phyloP scores from a whole-genome alignment of 73 alveolate species.

The Uronychia binucleata region DNA sequence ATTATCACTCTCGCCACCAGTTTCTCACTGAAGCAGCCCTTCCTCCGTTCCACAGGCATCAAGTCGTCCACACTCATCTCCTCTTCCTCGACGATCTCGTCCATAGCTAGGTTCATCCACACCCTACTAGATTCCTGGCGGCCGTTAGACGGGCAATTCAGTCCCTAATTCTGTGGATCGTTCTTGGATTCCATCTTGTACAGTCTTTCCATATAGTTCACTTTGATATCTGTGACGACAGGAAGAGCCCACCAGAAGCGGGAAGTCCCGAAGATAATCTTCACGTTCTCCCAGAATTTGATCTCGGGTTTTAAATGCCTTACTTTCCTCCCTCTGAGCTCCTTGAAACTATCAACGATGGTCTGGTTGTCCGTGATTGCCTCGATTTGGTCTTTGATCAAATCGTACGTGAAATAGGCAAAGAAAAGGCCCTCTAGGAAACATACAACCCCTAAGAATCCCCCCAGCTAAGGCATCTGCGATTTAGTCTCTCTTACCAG shows the following conservation, averaged over 20 bases:
- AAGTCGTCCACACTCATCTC: background rate
- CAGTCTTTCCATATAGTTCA: constrained; percentile 58
- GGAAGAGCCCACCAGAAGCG: constrained; percentile 62
- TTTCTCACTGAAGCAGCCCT: background rate
- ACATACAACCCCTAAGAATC: constrained; percentile 37
- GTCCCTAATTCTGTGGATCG: background rate
- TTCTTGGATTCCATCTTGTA: constrained; percentile 13
- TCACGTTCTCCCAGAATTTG: constrained; percentile 17
- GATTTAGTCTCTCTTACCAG: background rate
- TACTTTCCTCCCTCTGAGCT: constrained; percentile 36
- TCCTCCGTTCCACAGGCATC: background rate
- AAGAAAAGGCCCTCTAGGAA: constrained; percentile 59
- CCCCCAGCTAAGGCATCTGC: background rate
- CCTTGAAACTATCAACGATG: constrained; percentile 57
- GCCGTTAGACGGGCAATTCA: too few species aligned
- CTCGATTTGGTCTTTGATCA: constrained; percentile 53
- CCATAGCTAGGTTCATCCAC: background rate
- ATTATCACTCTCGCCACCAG: background rate
- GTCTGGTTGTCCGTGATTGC: constrained; percentile 58
- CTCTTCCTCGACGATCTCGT: background rate
- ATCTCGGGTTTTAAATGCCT: too few species aligned
- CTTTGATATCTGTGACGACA: constrained; percentile 29
- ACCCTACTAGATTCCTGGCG: background rate
- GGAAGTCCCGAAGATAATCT: constrained; percentile 32
- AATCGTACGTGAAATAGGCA: constrained; percentile 60